Evolutionary conservation across 2,329 filamentous ascomycete genomes (phyloP).

Genomic region (Colletotrichum costaricense): DNA sequence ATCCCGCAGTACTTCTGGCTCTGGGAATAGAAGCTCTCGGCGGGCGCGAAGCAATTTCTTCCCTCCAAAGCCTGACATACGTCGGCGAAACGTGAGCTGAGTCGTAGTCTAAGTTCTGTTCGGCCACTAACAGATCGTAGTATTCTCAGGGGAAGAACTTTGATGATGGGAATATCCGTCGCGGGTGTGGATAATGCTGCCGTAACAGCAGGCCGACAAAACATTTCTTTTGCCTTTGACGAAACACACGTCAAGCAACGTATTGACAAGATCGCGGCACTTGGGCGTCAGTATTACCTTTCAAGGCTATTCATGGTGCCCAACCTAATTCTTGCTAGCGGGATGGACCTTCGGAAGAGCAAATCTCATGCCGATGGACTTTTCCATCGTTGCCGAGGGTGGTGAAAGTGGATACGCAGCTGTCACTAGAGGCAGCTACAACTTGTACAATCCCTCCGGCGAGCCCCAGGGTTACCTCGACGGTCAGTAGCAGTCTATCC

Average conservation of each 20-base stretch:
- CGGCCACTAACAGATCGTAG: background rate
- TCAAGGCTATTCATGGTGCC: rapidly evolving
- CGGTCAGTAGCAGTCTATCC: background rate
- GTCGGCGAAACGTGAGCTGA: background rate
- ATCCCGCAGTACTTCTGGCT: background rate
- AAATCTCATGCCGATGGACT: constrained; percentile 26
- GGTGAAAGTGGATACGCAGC: constrained; percentile 23
- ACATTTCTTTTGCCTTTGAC: constrained; percentile 9
- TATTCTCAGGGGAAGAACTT: background rate
- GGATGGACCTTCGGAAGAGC: background rate
- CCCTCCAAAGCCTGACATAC: background rate
- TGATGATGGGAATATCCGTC: background rate
- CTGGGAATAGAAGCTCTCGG: background rate
- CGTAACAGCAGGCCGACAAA: constrained; percentile 1
- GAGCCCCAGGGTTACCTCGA: constrained; percentile 9
- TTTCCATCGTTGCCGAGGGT: constrained; percentile 15
- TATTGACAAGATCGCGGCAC: background rate
- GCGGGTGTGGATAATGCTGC: background rate
- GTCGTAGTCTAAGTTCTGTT: background rate
- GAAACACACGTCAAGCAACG: background rate
- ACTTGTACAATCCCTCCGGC: constrained; percentile 1
- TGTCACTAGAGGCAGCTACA: constrained; percentile 15
- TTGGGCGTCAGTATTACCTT: background rate
- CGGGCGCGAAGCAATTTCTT: background rate
- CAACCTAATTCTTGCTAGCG: background rate